Base-by-base conservation (phyloP, 257 asterid species). In the Galeopsis tetrahit region DNA sequence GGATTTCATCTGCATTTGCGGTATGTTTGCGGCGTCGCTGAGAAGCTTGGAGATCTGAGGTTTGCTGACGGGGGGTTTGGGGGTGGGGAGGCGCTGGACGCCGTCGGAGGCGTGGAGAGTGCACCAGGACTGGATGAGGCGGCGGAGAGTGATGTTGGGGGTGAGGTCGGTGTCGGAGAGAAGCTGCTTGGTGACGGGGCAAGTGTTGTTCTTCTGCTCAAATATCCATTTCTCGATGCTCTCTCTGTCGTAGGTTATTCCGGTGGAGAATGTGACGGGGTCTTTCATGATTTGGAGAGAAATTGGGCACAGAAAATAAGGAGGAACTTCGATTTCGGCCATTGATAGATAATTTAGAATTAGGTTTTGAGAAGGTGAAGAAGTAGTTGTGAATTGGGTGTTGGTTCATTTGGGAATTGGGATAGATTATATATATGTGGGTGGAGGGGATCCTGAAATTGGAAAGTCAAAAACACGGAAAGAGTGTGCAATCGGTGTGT, bases 81-180 rank as follows among this genome's bases (percentile, higher is more conserved):
- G 98, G 0, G 97, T 93, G 2, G 98, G 97, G 32, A 87, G 87
- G 72, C 97, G 79, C 17, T 88, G 82, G 75, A 93, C 71, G 38
- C 88, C 93, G 56, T 49, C 56, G 56, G 56, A 14, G 31, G 56
- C 56, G 15, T 77, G 82, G 81, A 89, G 75, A 14, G 91, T 73
- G 82, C 96, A 90, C 98, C 98, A 93, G 0, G 97, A 78, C 33
- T 90, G 96, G 66, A 93, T 90, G 1, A 90, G 77, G 3, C 98
- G 90, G 14, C 96, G 90, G 79, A 93, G 93, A 48, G 79, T 90
- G 81, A 89, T 61, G 82, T 93, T 93, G 0, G 97, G 98, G 2
- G 86, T 93, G 71, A 89, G 57, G 0, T 89, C 97, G 1, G 72
- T 39, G 75, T 76, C 76, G 1, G 57, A n/a, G 7, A 92, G 75